Evolutionary conservation across 2,329 filamentous ascomycete species (phyloP).

Genomic region (Macrophomina phaseolina): DNA sequence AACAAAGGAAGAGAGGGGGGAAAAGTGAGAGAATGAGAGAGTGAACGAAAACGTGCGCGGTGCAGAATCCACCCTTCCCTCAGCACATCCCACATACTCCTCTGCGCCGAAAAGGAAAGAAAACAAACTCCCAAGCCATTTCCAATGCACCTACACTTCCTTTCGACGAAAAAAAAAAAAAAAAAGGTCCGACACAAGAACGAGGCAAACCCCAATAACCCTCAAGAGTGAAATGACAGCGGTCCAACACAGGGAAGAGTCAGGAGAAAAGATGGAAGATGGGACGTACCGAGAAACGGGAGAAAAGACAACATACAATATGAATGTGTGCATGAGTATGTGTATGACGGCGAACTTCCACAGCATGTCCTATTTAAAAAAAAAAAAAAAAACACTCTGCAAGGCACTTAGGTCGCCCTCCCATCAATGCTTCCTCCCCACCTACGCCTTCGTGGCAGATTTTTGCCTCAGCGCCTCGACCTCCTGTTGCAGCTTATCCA

Average conservation of each 20-base stretch:
- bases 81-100: no score
- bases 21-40: no score
- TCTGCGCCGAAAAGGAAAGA: no score
- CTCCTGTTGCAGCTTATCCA: slow-evolving; percentile 47
- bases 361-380: background rate
- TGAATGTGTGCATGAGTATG: no score
- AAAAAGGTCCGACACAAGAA: background rate
- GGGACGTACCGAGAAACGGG: slow-evolving; percentile 12
- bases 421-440: no score
- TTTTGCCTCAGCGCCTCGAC: slow-evolving; percentile 43
- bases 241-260: no score
- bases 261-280: background rate
- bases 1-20: no score
- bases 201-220: no score
- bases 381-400: background rate
- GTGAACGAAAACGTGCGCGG: no score
- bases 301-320: background rate
- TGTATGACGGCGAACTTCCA: background rate
- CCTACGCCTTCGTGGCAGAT: slow-evolving; percentile 7
- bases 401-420: background rate
- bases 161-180: background rate
- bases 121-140: background rate
- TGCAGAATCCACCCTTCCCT: no score
- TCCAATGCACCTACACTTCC: background rate
- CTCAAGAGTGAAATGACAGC: no score